These are phyloP conservation scores for Kwoniella pini DNA, from an alignment of 768 basidiomycete species.

Conservation along the genomic window DNA sequence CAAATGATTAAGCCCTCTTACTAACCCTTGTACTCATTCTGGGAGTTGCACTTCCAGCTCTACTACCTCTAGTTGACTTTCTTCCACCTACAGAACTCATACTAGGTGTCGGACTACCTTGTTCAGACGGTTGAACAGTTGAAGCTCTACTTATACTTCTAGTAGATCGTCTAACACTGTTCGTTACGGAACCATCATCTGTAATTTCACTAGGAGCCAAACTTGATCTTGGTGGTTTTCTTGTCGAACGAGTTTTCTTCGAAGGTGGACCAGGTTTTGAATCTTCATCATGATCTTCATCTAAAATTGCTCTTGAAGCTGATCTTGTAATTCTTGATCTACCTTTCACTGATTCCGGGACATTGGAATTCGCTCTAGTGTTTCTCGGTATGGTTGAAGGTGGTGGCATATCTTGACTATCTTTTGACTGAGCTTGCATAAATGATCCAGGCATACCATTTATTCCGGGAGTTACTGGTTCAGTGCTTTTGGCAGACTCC, in stretches of 20 bases:
- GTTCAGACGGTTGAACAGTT: conserved; percentile 14
- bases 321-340: conserved; percentile 36
- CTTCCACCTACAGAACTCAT: neutral
- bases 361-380: neutral
- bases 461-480: neutral
- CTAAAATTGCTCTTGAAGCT: conserved; percentile 29
- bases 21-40: conserved; percentile 26
- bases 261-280: no score
- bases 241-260: conserved; percentile 10
- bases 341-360: neutral
- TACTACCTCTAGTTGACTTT: neutral
- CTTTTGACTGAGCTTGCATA: neutral
- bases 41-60: conserved; percentile 27
- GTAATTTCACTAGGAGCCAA: conserved; percentile 16
- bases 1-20: neutral
- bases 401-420: conserved; percentile 21
- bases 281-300: conserved; percentile 27
- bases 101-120: conserved; percentile 38
- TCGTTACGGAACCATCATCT: conserved; percentile 1
- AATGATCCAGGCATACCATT: conserved; percentile 26
- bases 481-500: neutral
- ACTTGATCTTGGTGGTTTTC: conserved; percentile 16
- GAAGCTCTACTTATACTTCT: conserved; percentile 9
- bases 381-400: conserved; percentile 3
- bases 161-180: conserved; percentile 18